These are phyloP conservation scores for Pseudohalonectria lignicola DNA, from an alignment of 2,329 filamentous ascomycete species.

Conservation along the genomic window DNA sequence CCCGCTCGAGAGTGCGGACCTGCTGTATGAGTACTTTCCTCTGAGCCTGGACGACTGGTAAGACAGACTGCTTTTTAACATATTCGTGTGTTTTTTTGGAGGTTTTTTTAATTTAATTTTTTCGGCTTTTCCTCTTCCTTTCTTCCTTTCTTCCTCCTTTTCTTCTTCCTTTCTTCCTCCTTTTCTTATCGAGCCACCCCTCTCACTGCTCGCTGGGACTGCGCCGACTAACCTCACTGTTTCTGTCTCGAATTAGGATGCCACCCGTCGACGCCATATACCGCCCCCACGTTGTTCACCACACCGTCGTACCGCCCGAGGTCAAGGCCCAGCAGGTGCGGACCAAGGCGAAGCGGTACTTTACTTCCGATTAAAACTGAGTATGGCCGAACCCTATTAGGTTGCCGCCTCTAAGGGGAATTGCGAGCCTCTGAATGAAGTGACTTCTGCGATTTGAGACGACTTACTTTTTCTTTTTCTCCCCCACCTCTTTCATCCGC, in stretches of 20 bases:
- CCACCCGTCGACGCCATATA: slow-evolving; percentile 85
- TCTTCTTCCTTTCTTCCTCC: not conserved
- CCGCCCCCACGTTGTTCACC: slow-evolving; percentile 85
- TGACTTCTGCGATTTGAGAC: no score
- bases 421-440: no score
- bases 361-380: slow-evolving; percentile 53
- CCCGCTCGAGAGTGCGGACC: slow-evolving; percentile 65
- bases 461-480: no score
- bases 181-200: not conserved
- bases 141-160: not conserved
- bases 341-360: slow-evolving; percentile 61
- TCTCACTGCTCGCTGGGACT: not conserved
- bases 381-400: no score
- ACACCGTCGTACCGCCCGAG: slow-evolving; percentile 61
- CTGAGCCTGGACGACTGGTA: slow-evolving; percentile 81
- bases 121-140: not conserved
- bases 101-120: no score
- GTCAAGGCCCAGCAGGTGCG: slow-evolving; percentile 57
- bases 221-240: slow-evolving; percentile 10
- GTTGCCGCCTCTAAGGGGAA: no score
- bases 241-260: slow-evolving; percentile 42
- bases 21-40: slow-evolving; percentile 91
- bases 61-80: slow-evolving; percentile 13
- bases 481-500: not conserved
- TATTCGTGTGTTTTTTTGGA: no score